Percentiles rank a stretch among this genome's conserved stretches.
Evolutionary conservation across 202 grass and related monocot genomes (phyloP).

Genomic region (Bolboschoenoplectus hybrid): DNA sequence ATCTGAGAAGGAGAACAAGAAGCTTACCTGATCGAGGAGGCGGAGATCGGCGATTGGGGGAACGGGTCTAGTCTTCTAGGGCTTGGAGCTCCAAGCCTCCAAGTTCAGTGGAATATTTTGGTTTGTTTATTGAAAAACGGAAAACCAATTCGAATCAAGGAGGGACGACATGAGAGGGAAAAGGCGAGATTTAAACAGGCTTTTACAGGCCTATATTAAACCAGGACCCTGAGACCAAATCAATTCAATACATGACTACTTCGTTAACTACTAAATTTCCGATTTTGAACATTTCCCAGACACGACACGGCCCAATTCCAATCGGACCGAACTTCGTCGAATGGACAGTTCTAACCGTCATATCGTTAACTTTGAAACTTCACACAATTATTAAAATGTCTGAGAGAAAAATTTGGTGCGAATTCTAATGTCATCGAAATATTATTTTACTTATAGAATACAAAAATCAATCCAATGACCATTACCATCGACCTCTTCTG

Average conservation of each 20-base stretch:
- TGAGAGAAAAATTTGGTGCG: no score
- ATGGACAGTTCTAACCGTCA: no score
- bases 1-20: neutral
- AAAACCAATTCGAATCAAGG: conserved; percentile 22
- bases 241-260: neutral
- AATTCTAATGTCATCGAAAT: no score
- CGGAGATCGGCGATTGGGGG: neutral
- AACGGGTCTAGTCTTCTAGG: conserved; percentile 18
- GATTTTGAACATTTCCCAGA: no score
- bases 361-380: no score
- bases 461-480: no score
- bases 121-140: conserved; percentile 10
- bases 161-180: neutral
- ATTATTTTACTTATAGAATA: no score
- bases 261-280: no score
- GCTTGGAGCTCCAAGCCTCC: conserved; percentile 16
- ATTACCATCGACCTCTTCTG: no score
- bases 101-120: neutral
- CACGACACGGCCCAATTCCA: no score
- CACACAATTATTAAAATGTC: no score
- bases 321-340: no score
- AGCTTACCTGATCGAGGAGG: conserved; percentile 1
- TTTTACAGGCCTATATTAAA: neutral
- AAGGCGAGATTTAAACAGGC: neutral
- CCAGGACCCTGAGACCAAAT: neutral